These are phyloP conservation scores for Nymphaea colorata DNA, from an alignment of 164 flowering plant genomes.

Conservation along the genomic window DNA sequence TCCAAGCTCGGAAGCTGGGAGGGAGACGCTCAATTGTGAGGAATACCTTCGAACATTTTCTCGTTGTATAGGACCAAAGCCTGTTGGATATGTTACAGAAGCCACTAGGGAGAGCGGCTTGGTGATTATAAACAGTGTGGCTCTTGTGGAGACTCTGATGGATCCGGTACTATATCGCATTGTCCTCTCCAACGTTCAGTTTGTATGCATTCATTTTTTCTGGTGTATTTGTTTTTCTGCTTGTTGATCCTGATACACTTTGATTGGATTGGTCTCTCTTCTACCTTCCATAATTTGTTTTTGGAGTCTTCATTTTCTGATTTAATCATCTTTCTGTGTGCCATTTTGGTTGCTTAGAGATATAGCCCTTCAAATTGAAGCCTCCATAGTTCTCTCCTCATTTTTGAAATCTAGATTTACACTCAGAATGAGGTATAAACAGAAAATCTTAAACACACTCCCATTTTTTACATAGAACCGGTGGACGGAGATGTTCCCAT, in stretches of 20 bases:
- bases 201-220: too few relatives aligned
- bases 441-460: too few relatives aligned
- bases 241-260: not conserved
- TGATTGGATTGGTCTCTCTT: too few relatives aligned
- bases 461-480: constrained; percentile 33
- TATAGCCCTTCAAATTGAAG: not conserved
- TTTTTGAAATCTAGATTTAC: not conserved
- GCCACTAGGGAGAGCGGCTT: constrained; percentile 71
- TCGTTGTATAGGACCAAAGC: constrained; percentile 72
- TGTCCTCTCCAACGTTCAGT: not conserved
- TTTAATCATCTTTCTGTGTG: not conserved
- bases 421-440: too few relatives aligned
- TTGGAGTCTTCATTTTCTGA: too few relatives aligned
- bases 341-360: not conserved
- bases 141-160: constrained; percentile 89
- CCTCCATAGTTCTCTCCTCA: not conserved
- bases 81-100: constrained; percentile 67
- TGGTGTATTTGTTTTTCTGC: not conserved
- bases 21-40: constrained; percentile 54
- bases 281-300: too few relatives aligned
- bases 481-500: constrained; percentile 91
- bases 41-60: constrained; percentile 57
- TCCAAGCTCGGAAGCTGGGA: constrained; percentile 44
- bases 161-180: constrained; percentile 42
- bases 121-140: constrained; percentile 82